Evolutionary conservation across 352 stramenopile species (phyloP).

Genomic region (Globisporangium irregulare): DNA sequence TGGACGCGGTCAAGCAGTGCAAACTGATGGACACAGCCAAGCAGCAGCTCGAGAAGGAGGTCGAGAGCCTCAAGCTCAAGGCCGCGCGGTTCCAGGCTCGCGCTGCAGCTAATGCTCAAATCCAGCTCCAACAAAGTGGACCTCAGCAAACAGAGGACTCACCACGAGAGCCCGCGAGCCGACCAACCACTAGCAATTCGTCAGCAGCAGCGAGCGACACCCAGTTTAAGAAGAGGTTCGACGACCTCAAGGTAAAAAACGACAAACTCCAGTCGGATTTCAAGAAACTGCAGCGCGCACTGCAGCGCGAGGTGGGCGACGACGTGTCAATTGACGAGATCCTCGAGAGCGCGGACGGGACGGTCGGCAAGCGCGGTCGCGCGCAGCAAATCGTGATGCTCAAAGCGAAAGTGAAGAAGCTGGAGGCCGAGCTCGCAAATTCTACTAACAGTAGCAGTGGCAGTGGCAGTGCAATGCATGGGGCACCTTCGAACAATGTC

Average conservation of each 20-base stretch:
- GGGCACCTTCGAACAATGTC: conserved; percentile 29
- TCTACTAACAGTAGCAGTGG: background rate
- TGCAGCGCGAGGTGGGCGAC: conserved; percentile 68
- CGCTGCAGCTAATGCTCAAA: background rate
- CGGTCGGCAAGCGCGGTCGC: conserved; percentile 43
- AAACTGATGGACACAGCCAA: conserved; percentile 34
- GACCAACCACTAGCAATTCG: background rate
- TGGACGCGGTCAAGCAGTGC: conserved; percentile 35
- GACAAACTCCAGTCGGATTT: conserved; percentile 52
- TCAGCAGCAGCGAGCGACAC: conserved; percentile 10
- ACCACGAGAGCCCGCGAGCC: background rate
- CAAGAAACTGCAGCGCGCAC: conserved; percentile 75
- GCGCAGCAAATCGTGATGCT: conserved; percentile 86
- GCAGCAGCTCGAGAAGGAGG: conserved; percentile 46
- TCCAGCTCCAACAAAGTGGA: background rate
- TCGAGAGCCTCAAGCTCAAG: conserved; percentile 62
- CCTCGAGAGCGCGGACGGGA: conserved; percentile 24
- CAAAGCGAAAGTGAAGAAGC: conserved; percentile 78
- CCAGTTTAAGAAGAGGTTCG: conserved; percentile 43
- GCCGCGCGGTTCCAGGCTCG: conserved; percentile 48
- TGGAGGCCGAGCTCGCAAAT: conserved; percentile 39
- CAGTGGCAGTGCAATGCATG: background rate
- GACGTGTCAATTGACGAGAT: conserved; percentile 53
- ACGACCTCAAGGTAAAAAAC: conserved; percentile 63
- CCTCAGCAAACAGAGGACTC: background rate